phyloP scores from a whole-genome alignment of 768 basidiomycete genomes.

The Mycena rebaudengoi region DNA sequence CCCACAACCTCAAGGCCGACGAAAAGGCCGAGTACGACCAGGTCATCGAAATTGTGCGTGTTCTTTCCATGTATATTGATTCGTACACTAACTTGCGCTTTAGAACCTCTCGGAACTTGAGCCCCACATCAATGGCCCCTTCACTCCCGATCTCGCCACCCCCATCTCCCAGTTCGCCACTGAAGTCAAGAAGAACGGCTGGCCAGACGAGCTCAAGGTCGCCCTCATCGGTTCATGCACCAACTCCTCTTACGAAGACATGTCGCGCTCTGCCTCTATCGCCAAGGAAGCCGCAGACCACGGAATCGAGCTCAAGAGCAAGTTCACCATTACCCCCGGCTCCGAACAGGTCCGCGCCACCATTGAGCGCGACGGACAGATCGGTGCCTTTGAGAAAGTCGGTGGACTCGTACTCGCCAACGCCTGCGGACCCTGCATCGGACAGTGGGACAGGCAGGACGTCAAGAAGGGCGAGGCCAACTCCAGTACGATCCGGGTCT shows the following conservation, averaged over 20 bases:
- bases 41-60: conserved; percentile 85
- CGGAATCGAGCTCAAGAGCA: conserved; percentile 88
- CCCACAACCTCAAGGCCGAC: conserved; percentile 91
- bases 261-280: conserved; percentile 97
- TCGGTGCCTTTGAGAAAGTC: conserved; percentile 83
- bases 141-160: conserved; percentile 99
- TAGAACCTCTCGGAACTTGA: conserved; percentile 97
- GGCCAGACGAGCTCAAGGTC: conserved; percentile 97
- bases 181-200: conserved; percentile 92
- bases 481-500: conserved; percentile 72
- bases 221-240: conserved; percentile 99
- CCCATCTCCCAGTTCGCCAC: conserved; percentile 95
- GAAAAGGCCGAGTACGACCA: conserved; percentile 93
- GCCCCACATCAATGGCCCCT: conserved; percentile 99
- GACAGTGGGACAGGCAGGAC: conserved; percentile 98
- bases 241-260: conserved; percentile 99
- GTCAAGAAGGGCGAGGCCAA: conserved; percentile 97
- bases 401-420: conserved; percentile 97
- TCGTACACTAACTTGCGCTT: conserved; percentile 6
- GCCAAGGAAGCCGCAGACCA: conserved; percentile 88
- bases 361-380: conserved; percentile 95
- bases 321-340: conserved; percentile 98
- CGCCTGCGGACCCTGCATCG: conserved; percentile 99
- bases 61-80: conserved; percentile 19
- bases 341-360: conserved; percentile 99